Evolutionary conservation across 1,284 basidiomycete genomes (phyloP).

Genomic region (Boletellus deceptivus): DNA sequence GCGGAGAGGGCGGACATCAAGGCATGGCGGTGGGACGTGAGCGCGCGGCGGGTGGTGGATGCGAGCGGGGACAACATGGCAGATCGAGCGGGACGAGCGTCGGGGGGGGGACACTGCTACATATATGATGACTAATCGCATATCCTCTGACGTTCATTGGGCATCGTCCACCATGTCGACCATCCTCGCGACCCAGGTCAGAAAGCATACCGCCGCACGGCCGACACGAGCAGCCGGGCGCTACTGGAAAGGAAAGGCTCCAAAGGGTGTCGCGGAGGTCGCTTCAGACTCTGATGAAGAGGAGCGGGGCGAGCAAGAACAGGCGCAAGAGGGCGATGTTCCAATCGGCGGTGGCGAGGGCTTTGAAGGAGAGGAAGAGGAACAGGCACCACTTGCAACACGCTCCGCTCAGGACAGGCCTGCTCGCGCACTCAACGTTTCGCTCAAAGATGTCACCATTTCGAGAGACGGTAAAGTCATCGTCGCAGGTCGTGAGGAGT

Average conservation of each 20-base stretch:
- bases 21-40: slow-evolving; percentile 41
- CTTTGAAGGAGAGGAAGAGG: slow-evolving; percentile 44
- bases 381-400: slow-evolving; percentile 41
- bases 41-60: slow-evolving; percentile 16
- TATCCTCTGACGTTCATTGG: slow-evolving; percentile 18
- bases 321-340: slow-evolving; percentile 53
- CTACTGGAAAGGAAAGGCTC: slow-evolving; percentile 84
- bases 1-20: slow-evolving; percentile 59
- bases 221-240: slow-evolving; percentile 70
- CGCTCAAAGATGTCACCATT: slow-evolving; percentile 73
- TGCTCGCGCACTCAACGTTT: slow-evolving; percentile 62
- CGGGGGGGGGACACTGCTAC: background rate
- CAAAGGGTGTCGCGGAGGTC: slow-evolving; percentile 61
- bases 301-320: slow-evolving; percentile 53
- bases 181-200: slow-evolving; percentile 35
- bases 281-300: slow-evolving; percentile 65
- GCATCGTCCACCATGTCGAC: slow-evolving; percentile 28
- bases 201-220: slow-evolving; percentile 71
- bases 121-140: slow-evolving; percentile 20
- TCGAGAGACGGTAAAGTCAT: slow-evolving; percentile 75
- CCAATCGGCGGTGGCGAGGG: slow-evolving; percentile 55
- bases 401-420: slow-evolving; percentile 33
- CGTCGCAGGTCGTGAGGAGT: slow-evolving; percentile 71
- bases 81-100: background rate
- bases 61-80: slow-evolving; percentile 31